Evolutionary conservation across 345 rosid genomes (phyloP).

Genomic region (Murraya paniculata): DNA sequence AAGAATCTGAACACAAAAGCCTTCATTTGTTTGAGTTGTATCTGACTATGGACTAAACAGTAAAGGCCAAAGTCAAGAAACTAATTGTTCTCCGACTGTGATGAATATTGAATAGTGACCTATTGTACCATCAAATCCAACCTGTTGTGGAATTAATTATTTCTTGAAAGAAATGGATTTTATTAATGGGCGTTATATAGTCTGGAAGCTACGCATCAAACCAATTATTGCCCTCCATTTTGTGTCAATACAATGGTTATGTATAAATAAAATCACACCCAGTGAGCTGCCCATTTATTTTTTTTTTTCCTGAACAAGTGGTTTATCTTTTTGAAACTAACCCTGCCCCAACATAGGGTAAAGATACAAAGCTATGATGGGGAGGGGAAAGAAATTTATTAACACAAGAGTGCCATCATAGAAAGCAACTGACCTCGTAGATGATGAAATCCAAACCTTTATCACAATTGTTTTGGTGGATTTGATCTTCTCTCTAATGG

Average conservation of each 20-base stretch:
- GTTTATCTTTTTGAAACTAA: background rate
- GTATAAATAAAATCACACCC: background rate
- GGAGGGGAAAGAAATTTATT: background rate
- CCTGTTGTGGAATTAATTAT: background rate
- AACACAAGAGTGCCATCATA: background rate
- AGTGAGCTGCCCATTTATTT: background rate
- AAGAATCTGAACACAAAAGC: background rate
- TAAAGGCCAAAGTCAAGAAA: background rate
- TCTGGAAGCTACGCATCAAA: background rate
- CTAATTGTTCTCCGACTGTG: background rate
- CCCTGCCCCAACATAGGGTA: background rate
- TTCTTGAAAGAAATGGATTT: background rate
- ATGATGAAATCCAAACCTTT: conserved; percentile 9
- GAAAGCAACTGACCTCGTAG: background rate
- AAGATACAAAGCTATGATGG: background rate
- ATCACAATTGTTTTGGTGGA: background rate
- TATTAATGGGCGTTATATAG: background rate
- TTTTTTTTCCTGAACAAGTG: background rate
- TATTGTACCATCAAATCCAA: background rate
- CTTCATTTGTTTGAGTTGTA: background rate
- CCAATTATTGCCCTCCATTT: background rate
- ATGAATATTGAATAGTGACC: background rate
- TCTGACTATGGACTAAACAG: background rate
- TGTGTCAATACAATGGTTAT: background rate
- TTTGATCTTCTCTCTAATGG: conserved; percentile 10